A percentile compares a stretch with the other conserved stretches of the same genome.
Evolutionary conservation across 2,329 filamentous ascomycete species (phyloP).

Genomic region (Blastomyces silverae): DNA sequence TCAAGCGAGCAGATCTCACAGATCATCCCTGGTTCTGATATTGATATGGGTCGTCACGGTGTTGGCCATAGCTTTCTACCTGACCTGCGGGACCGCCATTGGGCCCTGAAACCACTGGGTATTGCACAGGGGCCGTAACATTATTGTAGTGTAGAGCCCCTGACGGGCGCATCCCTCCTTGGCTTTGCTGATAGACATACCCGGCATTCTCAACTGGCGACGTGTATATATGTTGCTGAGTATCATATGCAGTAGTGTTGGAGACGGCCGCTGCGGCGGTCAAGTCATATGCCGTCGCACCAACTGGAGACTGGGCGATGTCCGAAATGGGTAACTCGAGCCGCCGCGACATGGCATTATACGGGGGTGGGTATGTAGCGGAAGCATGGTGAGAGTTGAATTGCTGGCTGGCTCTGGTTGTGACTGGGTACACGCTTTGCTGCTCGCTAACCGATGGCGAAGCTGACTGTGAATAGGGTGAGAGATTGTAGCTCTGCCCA

Average conservation of each 20-base stretch:
- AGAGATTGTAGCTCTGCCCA: constrained; percentile 6
- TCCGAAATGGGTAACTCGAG: constrained; percentile 21
- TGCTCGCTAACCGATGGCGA: constrained; percentile 14
- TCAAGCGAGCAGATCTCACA: neutral
- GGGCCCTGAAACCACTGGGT: constrained; percentile 1
- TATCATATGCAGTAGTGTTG: constrained; percentile 23
- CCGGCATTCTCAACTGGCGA: constrained; percentile 23
- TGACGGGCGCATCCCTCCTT: constrained; percentile 7
- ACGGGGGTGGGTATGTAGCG: constrained; percentile 25
- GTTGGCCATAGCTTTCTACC: constrained; percentile 3
- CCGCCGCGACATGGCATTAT: constrained; percentile 18
- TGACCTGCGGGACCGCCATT: neutral
- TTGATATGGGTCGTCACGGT: constrained; percentile 10
- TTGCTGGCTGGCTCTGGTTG: constrained; percentile 3
- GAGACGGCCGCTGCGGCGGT: constrained; percentile 27
- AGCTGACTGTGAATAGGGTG: constrained; percentile 14
- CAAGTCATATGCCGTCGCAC: constrained; percentile 23
- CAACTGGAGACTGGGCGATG: constrained; percentile 24
- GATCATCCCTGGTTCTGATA: constrained; percentile 11
- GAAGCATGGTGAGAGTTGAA: constrained; percentile 18
- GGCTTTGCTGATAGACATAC: constrained; percentile 11
- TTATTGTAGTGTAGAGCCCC: neutral
- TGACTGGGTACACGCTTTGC: constrained; percentile 9
- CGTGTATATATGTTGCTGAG: constrained; percentile 24
- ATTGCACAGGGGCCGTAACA: neutral